Conservation (phyloP, 2,329 filamentous ascomycete species). For the Microsporum ferrugineum region DNA sequence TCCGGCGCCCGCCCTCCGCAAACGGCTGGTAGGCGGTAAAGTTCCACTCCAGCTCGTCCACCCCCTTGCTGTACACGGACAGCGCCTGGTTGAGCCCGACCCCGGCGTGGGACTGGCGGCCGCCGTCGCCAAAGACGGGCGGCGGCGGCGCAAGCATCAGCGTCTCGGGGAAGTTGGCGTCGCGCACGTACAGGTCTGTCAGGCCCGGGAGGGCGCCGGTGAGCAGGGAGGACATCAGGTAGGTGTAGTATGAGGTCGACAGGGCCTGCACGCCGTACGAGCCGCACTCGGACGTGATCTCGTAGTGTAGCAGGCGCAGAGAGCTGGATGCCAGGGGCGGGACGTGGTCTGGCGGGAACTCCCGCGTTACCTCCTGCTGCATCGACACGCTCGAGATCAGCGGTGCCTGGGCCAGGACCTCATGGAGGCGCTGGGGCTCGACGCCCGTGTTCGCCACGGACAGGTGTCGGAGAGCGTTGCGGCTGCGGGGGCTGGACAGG, state of each 20-base stretch:
- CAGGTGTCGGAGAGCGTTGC: constrained; percentile 53
- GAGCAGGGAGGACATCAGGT: constrained; percentile 73
- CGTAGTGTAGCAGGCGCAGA: constrained; percentile 65
- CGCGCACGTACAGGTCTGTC: constrained; percentile 70
- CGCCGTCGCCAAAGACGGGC: constrained; percentile 38
- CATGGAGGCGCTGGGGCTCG: constrained; percentile 29
- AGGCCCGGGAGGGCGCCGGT: constrained; percentile 63
- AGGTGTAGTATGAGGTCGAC: constrained; percentile 61
- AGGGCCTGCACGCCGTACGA: constrained; percentile 45
- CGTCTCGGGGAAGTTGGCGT: constrained; percentile 69
- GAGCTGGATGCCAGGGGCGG: constrained; percentile 54
- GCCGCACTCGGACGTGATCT: constrained; percentile 54
- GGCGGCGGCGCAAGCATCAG: constrained; percentile 61
- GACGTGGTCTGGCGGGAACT: constrained; percentile 45
- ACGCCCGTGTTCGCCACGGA: constrained; percentile 63
- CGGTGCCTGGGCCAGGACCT: constrained; percentile 33
- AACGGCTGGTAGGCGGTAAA: constrained; percentile 49
- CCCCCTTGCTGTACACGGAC: constrained; percentile 54
- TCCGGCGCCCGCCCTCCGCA: constrained; percentile 23
- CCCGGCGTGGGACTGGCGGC: constrained; percentile 18
- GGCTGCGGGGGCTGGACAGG: constrained; percentile 50
- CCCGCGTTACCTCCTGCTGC: constrained; percentile 44
- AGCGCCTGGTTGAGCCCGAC: constrained; percentile 43
- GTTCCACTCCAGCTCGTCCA: constrained; percentile 57
- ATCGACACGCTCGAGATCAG: constrained; percentile 41